Base-by-base conservation (phyloP, 2,329 filamentous ascomycete genomes). In the Colletotrichum endophyticum region DNA sequence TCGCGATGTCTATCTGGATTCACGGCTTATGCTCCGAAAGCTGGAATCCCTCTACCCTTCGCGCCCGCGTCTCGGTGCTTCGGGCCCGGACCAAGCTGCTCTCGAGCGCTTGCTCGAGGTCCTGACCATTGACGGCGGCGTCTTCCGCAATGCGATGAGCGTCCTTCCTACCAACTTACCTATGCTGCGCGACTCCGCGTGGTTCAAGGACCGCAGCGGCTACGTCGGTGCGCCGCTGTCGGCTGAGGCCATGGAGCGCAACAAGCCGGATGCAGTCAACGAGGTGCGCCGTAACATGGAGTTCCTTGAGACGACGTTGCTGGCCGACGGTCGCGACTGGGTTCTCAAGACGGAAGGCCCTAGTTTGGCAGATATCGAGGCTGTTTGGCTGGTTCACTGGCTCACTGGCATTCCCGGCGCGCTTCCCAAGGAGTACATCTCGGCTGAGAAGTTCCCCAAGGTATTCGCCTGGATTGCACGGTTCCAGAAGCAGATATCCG, bases 341-440 rank as follows among this genome's bases (percentile, higher is more conserved):
- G 84, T 95, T 11, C 84, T 93, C 15, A 87, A 85, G 13, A 90
- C 88, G 2, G 80, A 87, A 4, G 82, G 83, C 22, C 91, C 92
- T 2, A 88, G 86, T 2, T 82, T 95, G 77, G 92, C 91, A 6
- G 94, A 96, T 82, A 91, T 95, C 76, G 92, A 95, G 84, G 91
- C 90, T 59, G 85, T 94, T 15, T 95, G 92, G 92, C 88, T 90
- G 1, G 89, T 95, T 78, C 89, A 93, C 82, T 95, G 94, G 94
- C 83, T 95, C 3, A 82, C 84, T 4, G 85, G 84, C 13, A 85
- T 94, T 63, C 88, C 89, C 15, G 89, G 89, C 6, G 89, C 90
- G 16, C 86, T 94, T 63, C 89, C 91, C 6, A 74, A 84, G 66
- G 86, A 89, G 25, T 79, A 87, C 8, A 88, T 95, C 77, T 89